Evolutionary conservation across 164 flowering plant genomes (phyloP), one percentile per base, ranked within the genome.

Genomic region (Chloranthus sessilifolius): DNA sequence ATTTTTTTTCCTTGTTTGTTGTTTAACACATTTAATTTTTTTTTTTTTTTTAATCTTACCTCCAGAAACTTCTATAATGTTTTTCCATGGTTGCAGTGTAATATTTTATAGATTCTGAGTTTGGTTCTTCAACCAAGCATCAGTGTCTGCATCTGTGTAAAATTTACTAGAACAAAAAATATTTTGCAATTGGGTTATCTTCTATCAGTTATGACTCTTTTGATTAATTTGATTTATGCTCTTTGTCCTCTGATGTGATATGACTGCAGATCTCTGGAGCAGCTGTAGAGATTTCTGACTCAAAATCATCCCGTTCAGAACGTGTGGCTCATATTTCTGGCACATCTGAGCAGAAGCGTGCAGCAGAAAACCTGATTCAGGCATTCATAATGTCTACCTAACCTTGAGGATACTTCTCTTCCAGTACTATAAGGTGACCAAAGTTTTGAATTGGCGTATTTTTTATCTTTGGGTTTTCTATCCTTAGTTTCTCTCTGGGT

Each of bases 231-330:
- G n/a, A n/a, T n/a, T n/a, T 34, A 10, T 34, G 10, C 3, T 34
- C 10, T 15, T 11, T 11, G 7, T 41, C 10, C 2, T 43, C 14
- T n/a, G n/a, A n/a, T n/a, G n/a, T n/a, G n/a, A n/a, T n/a, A n/a
- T n/a, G n/a, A n/a, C 14, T 38, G 47, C 83, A 91, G 96, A 80
- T 91, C 60, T 91, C 98, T 3, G 98, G 96, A 54, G 98, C 98
- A 29, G 39, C 60, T 46, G 55, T 91, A 56, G 98, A 91, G 63
- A 76, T 91, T 17, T 69, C 86, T 29, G 94, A 91, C 21, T 65
- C 96, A 30, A 88, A 73, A 64, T 69, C 84, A n/a, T 74, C 81
- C 2, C 77, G 88, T 22, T 83, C 90, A 27, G 96, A 85, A 59
- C 88, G 85, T 31, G 62, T 88, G 62, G 96, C 96, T 61, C 64